Conservation (phyloP, 352 stramenopile genomes). For the Phytophthora agathidicida region DNA sequence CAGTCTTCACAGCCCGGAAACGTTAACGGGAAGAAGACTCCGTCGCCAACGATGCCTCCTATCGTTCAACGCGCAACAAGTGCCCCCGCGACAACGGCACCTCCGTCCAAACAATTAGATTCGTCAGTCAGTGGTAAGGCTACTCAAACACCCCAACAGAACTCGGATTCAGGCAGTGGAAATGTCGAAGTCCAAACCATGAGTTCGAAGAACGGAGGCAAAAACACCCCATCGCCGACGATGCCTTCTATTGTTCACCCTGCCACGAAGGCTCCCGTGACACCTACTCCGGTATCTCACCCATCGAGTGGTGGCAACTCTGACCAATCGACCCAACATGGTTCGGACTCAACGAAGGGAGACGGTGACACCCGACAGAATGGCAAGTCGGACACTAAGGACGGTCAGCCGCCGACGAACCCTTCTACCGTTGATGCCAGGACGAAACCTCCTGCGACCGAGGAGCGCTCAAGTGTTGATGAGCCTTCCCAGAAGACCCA, state of each 20-base stretch:
- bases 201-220: neutral
- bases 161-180: slow-evolving; percentile 5
- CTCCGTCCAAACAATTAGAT: neutral
- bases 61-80: slow-evolving; percentile 1
- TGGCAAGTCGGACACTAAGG: neutral
- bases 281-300: neutral
- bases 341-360: neutral
- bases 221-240: slow-evolving; percentile 6
- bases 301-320: slow-evolving; percentile 1
- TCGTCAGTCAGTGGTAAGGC: neutral
- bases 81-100: neutral
- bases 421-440: slow-evolving; percentile 7
- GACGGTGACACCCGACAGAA: neutral
- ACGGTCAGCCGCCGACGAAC: slow-evolving; percentile 1
- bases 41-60: neutral
- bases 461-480: neutral
- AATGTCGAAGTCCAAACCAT: neutral
- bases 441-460: slow-evolving; percentile 4
- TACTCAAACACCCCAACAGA: neutral
- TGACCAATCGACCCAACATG: neutral
- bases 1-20: neutral
- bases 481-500: neutral
- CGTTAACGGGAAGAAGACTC: neutral
- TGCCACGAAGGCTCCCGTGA: slow-evolving; percentile 12
- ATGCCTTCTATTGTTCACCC: slow-evolving; percentile 14